Conservation (phyloP, 2,329 filamentous ascomycete genomes). For the Exserohilum rostratum region DNA sequence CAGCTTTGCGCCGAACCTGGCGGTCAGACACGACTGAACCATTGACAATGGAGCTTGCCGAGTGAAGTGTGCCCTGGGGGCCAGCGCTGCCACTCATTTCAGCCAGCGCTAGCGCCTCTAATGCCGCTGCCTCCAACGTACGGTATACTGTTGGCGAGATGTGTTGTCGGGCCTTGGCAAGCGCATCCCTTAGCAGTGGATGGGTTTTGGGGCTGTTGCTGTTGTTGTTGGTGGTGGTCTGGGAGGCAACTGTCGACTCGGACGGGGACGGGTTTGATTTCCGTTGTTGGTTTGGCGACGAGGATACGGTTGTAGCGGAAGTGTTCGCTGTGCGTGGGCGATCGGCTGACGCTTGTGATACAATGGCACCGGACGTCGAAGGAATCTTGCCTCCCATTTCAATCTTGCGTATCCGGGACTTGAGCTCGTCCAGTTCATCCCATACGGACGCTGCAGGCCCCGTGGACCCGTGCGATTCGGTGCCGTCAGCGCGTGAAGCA, state of each 20-base stretch:
- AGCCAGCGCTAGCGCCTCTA: conserved; percentile 79
- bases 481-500: conserved; percentile 51
- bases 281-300: conserved; percentile 77
- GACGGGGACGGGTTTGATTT: conserved; percentile 56
- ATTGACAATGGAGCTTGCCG: conserved; percentile 68
- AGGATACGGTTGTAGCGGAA: conserved; percentile 86
- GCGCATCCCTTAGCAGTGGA: conserved; percentile 78
- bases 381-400: conserved; percentile 90
- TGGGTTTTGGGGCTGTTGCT: conserved; percentile 68
- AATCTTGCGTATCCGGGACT: conserved; percentile 87
- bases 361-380: conserved; percentile 76
- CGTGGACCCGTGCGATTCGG: conserved; percentile 86
- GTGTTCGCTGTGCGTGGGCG: conserved; percentile 90
- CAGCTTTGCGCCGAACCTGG: conserved; percentile 85
- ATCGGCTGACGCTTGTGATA: conserved; percentile 71
- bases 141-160: conserved; percentile 75
- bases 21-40: conserved; percentile 72
- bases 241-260: conserved; percentile 53
- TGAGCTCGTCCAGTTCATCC: conserved; percentile 96
- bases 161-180: conserved; percentile 76
- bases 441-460: conserved; percentile 92
- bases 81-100: conserved; percentile 77
- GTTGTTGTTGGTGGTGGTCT: conserved; percentile 61
- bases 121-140: conserved; percentile 78
- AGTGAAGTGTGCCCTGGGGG: conserved; percentile 65